Percentiles rank a stretch among this genome's conserved stretches.
Evolutionary conservation across 305 asterid species (phyloP).

Genomic region (Fraxinus sp.): DNA sequence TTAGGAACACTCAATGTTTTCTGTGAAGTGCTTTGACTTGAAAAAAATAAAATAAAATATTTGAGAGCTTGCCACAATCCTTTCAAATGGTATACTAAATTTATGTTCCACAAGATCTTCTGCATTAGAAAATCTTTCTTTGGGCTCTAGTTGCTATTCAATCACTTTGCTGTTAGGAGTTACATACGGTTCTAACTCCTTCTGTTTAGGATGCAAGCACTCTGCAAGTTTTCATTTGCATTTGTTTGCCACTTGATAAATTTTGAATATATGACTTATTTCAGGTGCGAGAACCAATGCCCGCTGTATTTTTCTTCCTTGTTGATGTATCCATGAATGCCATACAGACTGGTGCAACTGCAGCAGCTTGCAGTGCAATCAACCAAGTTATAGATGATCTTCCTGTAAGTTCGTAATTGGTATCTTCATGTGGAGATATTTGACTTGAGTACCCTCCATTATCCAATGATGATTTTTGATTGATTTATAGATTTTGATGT

Average conservation of each 20-base stretch:
- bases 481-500: neutral
- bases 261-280: neutral
- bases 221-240: neutral
- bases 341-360: constrained; percentile 60
- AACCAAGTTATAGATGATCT: constrained; percentile 51
- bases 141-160: neutral
- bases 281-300: constrained; percentile 71
- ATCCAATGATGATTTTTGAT: neutral
- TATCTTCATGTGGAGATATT: neutral
- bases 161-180: neutral
- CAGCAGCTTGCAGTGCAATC: constrained; percentile 56
- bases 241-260: neutral
- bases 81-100: neutral
- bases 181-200: neutral
- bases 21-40: neutral
- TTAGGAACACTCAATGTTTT: neutral
- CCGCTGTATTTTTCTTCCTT: constrained; percentile 59
- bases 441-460: neutral
- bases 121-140: neutral
- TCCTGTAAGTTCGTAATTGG: constrained; percentile 39
- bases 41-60: neutral
- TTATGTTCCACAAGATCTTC: neutral
- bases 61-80: neutral
- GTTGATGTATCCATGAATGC: constrained; percentile 65
- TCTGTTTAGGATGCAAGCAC: neutral